Evolutionary conservation across 805 yeast species (phyloP).

Genomic region (Candida sanyiensis): DNA sequence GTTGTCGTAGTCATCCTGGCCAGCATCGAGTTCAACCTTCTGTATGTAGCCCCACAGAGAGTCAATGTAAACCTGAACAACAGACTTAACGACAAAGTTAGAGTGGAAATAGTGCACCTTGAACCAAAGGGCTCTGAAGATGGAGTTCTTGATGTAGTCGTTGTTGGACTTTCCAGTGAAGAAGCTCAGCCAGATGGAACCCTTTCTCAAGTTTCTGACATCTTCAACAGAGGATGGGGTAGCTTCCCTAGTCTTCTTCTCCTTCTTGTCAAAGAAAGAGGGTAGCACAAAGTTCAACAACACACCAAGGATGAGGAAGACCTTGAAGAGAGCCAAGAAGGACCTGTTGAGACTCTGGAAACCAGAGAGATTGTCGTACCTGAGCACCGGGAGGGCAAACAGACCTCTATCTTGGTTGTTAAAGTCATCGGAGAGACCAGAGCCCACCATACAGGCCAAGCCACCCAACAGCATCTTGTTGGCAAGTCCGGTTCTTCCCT

Average conservation of each 20-base stretch:
- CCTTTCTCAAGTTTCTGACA: slow-evolving; percentile 17
- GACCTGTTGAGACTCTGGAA: slow-evolving; percentile 25
- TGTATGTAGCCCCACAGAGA: slow-evolving; percentile 26
- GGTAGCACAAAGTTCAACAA: slow-evolving; percentile 25
- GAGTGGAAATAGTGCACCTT: slow-evolving; percentile 18
- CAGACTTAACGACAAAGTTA: slow-evolving; percentile 17
- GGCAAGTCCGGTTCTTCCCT: slow-evolving; percentile 20
- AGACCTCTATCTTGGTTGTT: slow-evolving; percentile 40
- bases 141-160: slow-evolving; percentile 23
- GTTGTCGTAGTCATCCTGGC: slow-evolving; percentile 18
- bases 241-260: not conserved
- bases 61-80: slow-evolving; percentile 21
- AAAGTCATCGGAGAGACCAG: slow-evolving; percentile 50
- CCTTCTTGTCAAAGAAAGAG: slow-evolving; percentile 12
- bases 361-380: slow-evolving; percentile 26
- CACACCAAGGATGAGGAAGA: slow-evolving; percentile 25
- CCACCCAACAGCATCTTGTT: slow-evolving; percentile 57
- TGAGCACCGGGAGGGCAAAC: slow-evolving; percentile 41
- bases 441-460: slow-evolving; percentile 58
- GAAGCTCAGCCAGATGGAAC: slow-evolving; percentile 18
- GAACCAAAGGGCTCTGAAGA: slow-evolving; percentile 22
- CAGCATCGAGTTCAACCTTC: slow-evolving; percentile 17
- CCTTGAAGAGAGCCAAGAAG: slow-evolving; percentile 24
- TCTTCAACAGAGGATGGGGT: slow-evolving; percentile 14
- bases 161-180: slow-evolving; percentile 15